Evolutionary conservation across 2,329 filamentous ascomycete genomes (phyloP), one percentile per base, ranked within the genome.

Genomic region (Colletotrichum horii): DNA sequence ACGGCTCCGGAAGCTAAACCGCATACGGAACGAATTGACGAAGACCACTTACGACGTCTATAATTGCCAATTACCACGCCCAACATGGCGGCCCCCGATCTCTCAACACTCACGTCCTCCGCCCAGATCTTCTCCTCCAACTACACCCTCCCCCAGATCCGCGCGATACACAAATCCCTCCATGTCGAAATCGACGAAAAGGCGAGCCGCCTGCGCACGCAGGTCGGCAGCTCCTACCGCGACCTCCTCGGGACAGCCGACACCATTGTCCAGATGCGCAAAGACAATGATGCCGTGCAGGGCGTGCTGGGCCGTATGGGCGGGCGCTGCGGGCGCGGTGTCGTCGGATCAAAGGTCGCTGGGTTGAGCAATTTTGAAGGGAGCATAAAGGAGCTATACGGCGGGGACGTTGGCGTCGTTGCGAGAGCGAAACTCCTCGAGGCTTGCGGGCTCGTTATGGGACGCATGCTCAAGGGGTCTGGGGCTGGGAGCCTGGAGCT

Each of bases 231-330:
- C 74, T 92, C 90, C 81, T 98, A 98, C 85, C 94, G 96, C 79
- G 95, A 97, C 80, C 92, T 98, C 11, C 92, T 98, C 30, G 95
- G 95, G 68, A 98, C 96, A 0, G 96, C 96, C 70, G 96, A 98
- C 85, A 93, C 93, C n/a, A 98, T 98, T 79, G 94, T 98, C 70
- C 91, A 93, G 76, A 98, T 98, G 95, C 94, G 95, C 79, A 85
- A 85, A 52, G 93, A 96, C 82, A 96, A 97, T 86, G 91, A 93
- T 76, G 86, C 88, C 15, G 93, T 95, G 19, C 95, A 98, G 83
- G 87, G 88, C 7, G 91, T 93, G 48, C 89, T 98, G 67, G 90
- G 90, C 19, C 89, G 89, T 75, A 93, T 98, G 86, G 95, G 95
- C 61, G 91, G 91, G 56, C 91, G 91, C 72, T 98, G 96, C 84